Base-by-base conservation (phyloP, 495 filamentous ascomycete genomes). In the Margaritispora aquatica region DNA sequence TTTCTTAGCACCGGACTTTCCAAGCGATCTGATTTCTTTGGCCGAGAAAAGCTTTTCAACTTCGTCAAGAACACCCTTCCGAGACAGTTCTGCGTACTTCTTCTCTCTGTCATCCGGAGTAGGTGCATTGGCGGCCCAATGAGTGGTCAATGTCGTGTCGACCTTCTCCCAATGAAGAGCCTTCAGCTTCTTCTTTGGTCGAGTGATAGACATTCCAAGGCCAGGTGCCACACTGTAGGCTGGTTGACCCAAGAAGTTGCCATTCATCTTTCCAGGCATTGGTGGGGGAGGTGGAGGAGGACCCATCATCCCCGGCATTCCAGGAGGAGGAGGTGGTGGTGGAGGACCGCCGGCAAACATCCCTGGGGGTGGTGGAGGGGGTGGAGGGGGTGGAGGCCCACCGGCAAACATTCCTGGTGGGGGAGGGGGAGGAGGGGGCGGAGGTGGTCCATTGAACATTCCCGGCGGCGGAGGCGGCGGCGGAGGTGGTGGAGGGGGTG, bases 131-230 rank as follows among this genome's bases (percentile, higher is more conserved):
- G 83, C 75, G 38, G 94, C 94, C 95, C 95, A 98, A 60, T 97
- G 90, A 31, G 94, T 97, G 36, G 93, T 90, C 69, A 96, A 86
- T 17, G 91, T 89, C 53, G 90, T 80, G 71, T 98, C 94, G 36
- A 98, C 88, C 74, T 98, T 98, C 69, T 98, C 94, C 94, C 94
- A 98, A 76, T 98, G 94, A 61, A 98, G 81, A 34, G 94, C 92
- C 82, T 98, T 98, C 67, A 98, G 88, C 74, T 97, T 98, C 85
- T 95, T 97, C 81, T 96, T 97, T 29, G 95, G 92, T 63, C 93
- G 79, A 24, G 89, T 89, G 63, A 89, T 88, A 26, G 90, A 82
- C 67, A 90, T 76, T 44, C 80, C 75, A 48, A 84, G 74, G 13
- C 74, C 74, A 22, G 78, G 69, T 26, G 69, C 68, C 54, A 74